A percentile compares a stretch with the other conserved stretches of the same genome.
These are phyloP conservation scores for Seiridium unicorne DNA, from an alignment of 2,329 filamentous ascomycete genomes.

Conservation along the genomic window DNA sequence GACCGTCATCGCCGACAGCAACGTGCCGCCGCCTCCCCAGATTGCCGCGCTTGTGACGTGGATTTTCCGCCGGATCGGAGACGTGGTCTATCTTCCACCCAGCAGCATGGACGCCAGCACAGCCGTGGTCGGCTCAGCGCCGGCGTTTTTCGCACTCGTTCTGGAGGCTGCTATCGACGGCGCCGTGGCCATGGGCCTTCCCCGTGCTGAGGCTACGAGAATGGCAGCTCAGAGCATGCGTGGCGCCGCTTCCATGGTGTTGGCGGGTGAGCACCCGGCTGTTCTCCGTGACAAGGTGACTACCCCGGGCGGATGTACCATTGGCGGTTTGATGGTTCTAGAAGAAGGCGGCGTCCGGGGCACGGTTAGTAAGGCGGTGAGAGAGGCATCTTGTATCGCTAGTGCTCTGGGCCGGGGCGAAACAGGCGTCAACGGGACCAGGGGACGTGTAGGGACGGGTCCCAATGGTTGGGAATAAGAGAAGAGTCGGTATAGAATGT, in stretches of 20 bases:
- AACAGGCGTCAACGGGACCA: constrained; percentile 47
- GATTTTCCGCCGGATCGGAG: constrained; percentile 75
- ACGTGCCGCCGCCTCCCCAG: constrained; percentile 53
- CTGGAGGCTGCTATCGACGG: constrained; percentile 76
- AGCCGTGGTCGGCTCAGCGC: constrained; percentile 71
- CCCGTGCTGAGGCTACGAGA: constrained; percentile 67
- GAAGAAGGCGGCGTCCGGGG: constrained; percentile 72
- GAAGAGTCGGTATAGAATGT: neutral
- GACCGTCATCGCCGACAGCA: constrained; percentile 71
- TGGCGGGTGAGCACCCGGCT: constrained; percentile 72
- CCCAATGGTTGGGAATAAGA: neutral
- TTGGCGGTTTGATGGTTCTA: constrained; percentile 69
- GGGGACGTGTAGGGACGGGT: constrained; percentile 9
- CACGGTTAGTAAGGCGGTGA: constrained; percentile 64
- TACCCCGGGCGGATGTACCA: constrained; percentile 76
- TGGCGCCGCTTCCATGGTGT: constrained; percentile 67
- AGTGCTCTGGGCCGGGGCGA: constrained; percentile 60
- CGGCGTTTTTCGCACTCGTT: constrained; percentile 74
- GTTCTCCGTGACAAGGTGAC: constrained; percentile 73
- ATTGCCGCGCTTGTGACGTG: constrained; percentile 63
- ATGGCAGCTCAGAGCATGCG: constrained; percentile 82
- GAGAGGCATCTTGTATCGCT: constrained; percentile 69
- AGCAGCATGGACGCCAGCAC: constrained; percentile 71
- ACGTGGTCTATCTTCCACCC: constrained; percentile 66
- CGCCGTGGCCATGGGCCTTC: constrained; percentile 75